These are phyloP conservation scores for Cytidiella melzeri DNA, from an alignment of 768 basidiomycete species.

Conservation along the genomic window DNA sequence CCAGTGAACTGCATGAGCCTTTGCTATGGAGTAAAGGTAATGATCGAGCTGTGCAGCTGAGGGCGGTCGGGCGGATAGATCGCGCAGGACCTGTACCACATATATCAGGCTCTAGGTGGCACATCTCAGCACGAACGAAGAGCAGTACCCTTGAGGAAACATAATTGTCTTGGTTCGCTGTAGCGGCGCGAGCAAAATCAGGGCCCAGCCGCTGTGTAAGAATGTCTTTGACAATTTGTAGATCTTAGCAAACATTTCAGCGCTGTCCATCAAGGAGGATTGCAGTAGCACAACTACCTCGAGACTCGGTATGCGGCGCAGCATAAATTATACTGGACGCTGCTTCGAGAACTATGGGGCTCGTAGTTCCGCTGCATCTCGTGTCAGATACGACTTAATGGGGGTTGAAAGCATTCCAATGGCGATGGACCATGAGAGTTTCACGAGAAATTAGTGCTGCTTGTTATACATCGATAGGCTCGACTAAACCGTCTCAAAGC, in stretches of 20 bases:
- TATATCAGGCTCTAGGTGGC: background rate
- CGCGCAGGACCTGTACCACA: conserved; percentile 46
- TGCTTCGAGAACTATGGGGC: conserved; percentile 56
- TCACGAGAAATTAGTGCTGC: too few relatives aligned
- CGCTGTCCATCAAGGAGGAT: too few relatives aligned
- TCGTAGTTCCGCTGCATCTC: conserved; percentile 34
- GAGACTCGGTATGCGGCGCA: conserved; percentile 47
- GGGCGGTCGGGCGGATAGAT: conserved; percentile 46
- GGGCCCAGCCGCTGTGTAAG: conserved; percentile 52
- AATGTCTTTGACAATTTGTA: conserved; percentile 46
- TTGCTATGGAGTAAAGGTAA: conserved; percentile 49
- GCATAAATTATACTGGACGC: conserved; percentile 63
- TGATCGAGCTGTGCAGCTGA: conserved; percentile 51
- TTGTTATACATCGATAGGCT: too few relatives aligned
- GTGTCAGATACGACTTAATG: too few relatives aligned
- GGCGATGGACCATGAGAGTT: too few relatives aligned
- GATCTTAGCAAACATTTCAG: conserved; percentile 36
- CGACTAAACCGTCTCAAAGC: too few relatives aligned
- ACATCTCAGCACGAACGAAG: background rate
- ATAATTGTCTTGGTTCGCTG: conserved; percentile 42
- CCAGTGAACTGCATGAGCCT: conserved; percentile 53
- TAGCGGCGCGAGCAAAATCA: conserved; percentile 50
- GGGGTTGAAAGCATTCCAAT: too few relatives aligned
- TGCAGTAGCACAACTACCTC: conserved; percentile 37
- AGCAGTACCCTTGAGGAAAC: conserved; percentile 45